Evolutionary conservation across 169 alveolate genomes (phyloP), one percentile per base, ranked within the genome.

Genomic region (Amoebophrya sp.): DNA sequence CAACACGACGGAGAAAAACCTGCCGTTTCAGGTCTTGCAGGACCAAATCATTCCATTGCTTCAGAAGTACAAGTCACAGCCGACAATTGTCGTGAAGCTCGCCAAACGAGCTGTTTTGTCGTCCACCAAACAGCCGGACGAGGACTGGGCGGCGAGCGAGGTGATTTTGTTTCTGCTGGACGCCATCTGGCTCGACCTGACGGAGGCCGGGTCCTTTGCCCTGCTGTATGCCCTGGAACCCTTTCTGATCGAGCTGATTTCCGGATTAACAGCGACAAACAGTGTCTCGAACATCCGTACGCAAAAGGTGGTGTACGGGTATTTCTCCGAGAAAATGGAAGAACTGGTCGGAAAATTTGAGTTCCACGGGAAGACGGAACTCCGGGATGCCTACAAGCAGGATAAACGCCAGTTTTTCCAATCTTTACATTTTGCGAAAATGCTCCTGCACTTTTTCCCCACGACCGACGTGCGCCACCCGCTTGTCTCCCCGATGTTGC

Each of bases 391-490:
- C 38, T 0, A 18, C 29, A 18, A 66, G 83, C 38, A 66, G 35
- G n/a, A n/a, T n/a, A n/a, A n/a, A n/a, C n/a, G n/a, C n/a, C 2
- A 25, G 35, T 7, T 66, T 25, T 66, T 66, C 83, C 10, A 18
- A 25, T 66, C 83, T 18, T 25, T 66, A 2, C 35, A 66, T 66
- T 25, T 66, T 3, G 83, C 83, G 83, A 66, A 66, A 25, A 18
- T 66, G 83, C 1, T 66, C 32, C 83, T 66, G 39, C 83, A 66
- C 83, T 66, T 66, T 66, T 66, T 66, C 35, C 83, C 83, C 38
- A 66, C 83, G 83, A 66, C 83, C 7, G 83, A 66, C 32, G 83
- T 66, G 83, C 83, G 83, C 12, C 83, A 66, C 32, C 83, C 83
- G 32, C 83, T 66, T 2, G 32, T 66, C 83, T 66, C 83, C 35